Conservation (phyloP, 495 filamentous ascomycete species). For the Neurospora sp. region DNA sequence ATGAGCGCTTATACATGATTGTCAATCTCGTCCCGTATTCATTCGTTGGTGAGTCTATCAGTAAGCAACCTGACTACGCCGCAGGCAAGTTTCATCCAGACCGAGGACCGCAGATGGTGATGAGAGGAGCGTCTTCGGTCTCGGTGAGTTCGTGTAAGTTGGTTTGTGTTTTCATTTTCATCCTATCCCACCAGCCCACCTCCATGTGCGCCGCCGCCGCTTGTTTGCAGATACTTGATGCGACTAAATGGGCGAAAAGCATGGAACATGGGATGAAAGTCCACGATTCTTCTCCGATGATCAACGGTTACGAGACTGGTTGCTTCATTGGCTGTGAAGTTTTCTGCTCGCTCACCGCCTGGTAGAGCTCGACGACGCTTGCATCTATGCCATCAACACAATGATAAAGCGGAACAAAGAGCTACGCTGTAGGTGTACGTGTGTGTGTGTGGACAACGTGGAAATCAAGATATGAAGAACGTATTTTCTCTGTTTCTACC, state of each 20-base stretch:
- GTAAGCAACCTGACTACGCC: not conserved
- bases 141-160: not conserved
- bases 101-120: not conserved
- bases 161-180: not conserved
- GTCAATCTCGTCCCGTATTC: not conserved
- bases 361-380: not conserved
- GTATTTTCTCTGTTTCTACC: not conserved
- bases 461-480: not conserved
- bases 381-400: not conserved
- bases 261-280: not conserved
- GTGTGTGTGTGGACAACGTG: not conserved
- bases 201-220: not conserved
- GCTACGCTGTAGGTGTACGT: not conserved
- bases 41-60: not conserved
- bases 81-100: not conserved
- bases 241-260: not conserved
- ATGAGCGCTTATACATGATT: not conserved
- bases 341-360: not conserved
- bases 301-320: not conserved
- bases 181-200: not conserved
- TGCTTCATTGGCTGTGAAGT: not conserved
- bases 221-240: not conserved
- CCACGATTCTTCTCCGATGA: not conserved
- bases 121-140: not conserved
- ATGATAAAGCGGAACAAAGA: not conserved